These are phyloP conservation scores for Suillus weaverae DNA, from an alignment of 768 basidiomycete species.

Conservation along the genomic window DNA sequence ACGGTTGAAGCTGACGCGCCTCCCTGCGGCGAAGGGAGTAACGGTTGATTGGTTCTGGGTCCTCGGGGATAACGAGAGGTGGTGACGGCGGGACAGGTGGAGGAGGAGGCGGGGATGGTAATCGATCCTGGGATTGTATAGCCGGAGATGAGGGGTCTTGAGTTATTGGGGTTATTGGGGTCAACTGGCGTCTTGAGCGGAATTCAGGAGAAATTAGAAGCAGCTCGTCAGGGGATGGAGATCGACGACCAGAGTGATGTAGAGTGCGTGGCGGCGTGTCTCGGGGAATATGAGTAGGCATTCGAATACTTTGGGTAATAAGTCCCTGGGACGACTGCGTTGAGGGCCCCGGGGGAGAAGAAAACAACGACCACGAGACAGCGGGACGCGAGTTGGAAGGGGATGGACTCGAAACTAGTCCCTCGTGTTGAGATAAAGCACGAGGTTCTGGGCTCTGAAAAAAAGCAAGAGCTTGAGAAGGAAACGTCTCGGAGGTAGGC, in stretches of 20 bases:
- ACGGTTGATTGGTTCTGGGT: conserved; percentile 28
- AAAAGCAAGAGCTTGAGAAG: neutral
- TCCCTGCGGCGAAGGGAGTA: conserved; percentile 60
- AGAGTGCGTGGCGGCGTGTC: conserved; percentile 13
- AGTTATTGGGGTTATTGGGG: neutral
- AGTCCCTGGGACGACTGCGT: conserved; percentile 2
- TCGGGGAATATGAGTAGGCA: conserved; percentile 26
- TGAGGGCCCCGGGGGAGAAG: conserved; percentile 14
- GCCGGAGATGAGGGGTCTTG: neutral
- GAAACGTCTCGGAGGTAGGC: neutral
- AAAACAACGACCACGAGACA: conserved; percentile 15
- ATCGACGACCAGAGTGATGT: conserved; percentile 7
- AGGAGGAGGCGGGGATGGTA: conserved; percentile 6
- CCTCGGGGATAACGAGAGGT: conserved; percentile 15
- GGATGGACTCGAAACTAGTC: conserved; percentile 8
- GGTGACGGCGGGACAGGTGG: conserved; percentile 9
- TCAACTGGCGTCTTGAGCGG: neutral
- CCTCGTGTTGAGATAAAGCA: conserved; percentile 5
- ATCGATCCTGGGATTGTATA: neutral
- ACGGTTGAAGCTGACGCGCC: conserved; percentile 61
- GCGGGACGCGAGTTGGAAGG: conserved; percentile 18
- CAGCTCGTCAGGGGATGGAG: conserved; percentile 26
- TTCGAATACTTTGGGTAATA: neutral
- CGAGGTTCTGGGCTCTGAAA: neutral
- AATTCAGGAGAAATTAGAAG: conserved; percentile 13